Evolutionary conservation across 208 protist species (phyloP).

Genomic region (Trypanosoma lewisi): DNA sequence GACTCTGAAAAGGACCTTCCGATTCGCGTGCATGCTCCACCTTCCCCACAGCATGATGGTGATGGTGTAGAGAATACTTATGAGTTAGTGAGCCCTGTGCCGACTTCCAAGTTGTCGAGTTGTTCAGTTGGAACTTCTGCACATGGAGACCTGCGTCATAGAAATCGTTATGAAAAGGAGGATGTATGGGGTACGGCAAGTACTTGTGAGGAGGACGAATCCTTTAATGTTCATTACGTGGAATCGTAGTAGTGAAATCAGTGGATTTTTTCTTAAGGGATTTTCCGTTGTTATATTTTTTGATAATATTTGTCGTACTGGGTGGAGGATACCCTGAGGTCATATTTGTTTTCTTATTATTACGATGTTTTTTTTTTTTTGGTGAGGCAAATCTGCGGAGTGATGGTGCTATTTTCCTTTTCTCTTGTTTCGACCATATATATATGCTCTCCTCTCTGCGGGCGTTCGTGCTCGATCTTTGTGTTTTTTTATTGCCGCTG

Average conservation of each 20-base stretch:
- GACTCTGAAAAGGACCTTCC: neutral
- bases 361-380: slow-evolving; percentile 6
- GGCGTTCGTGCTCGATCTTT: no score
- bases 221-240: slow-evolving; percentile 29
- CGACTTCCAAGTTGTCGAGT: slow-evolving; percentile 1
- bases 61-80: neutral
- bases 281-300: neutral
- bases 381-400: neutral
- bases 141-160: neutral
- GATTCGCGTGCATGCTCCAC: slow-evolving; percentile 6
- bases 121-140: neutral
- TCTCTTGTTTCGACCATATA: no score
- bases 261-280: no score
- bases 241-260: neutral
- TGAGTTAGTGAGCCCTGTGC: neutral
- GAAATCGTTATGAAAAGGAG: slow-evolving; percentile 19
- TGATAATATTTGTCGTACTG: neutral
- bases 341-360: neutral
- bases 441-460: no score
- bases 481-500: no score
- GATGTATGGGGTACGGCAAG: slow-evolving; percentile 1
- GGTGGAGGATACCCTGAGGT: neutral
- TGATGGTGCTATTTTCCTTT: neutral
- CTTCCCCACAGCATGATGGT: neutral
- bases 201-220: slow-evolving; percentile 18